phyloP scores from a whole-genome alignment of 2,329 filamentous ascomycete genomes.

The Exophiala sp. region DNA sequence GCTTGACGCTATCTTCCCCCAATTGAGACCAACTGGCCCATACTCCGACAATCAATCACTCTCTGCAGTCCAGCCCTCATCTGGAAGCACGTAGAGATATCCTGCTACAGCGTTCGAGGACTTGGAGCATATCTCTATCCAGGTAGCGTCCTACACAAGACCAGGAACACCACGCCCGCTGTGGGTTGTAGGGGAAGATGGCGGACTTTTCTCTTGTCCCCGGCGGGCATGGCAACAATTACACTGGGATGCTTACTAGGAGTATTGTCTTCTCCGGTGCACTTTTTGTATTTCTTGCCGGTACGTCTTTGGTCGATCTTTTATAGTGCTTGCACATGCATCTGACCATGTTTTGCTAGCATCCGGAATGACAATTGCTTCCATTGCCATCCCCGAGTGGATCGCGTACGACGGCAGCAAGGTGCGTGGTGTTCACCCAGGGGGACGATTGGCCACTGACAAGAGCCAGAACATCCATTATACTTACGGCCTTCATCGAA shows the following conservation, averaged over 20 bases:
- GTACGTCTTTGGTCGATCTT: constrained; percentile 30
- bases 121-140: too few relatives aligned
- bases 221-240: constrained; percentile 40
- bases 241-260: constrained; percentile 45
- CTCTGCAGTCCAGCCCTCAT: not conserved
- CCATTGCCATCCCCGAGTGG: constrained; percentile 46
- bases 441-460: constrained; percentile 14
- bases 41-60: too few relatives aligned
- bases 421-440: constrained; percentile 30
- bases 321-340: not conserved
- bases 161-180: constrained; percentile 7
- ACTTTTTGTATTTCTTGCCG: constrained; percentile 41
- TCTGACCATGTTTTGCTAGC: constrained; percentile 31
- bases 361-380: constrained; percentile 41
- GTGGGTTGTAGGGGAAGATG: constrained; percentile 19
- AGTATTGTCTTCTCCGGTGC: constrained; percentile 44
- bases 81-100: too few relatives aligned
- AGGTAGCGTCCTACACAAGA: not conserved
- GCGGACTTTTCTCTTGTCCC: constrained; percentile 43
- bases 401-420: constrained; percentile 43
- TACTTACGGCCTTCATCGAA: constrained; percentile 70
- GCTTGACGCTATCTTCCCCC: too few relatives aligned
- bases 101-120: too few relatives aligned
- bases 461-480: constrained; percentile 49
- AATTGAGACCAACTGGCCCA: too few relatives aligned